Conservation (phyloP, 225 moss, liverwort and hornwort species). For the Ulota crispa region DNA sequence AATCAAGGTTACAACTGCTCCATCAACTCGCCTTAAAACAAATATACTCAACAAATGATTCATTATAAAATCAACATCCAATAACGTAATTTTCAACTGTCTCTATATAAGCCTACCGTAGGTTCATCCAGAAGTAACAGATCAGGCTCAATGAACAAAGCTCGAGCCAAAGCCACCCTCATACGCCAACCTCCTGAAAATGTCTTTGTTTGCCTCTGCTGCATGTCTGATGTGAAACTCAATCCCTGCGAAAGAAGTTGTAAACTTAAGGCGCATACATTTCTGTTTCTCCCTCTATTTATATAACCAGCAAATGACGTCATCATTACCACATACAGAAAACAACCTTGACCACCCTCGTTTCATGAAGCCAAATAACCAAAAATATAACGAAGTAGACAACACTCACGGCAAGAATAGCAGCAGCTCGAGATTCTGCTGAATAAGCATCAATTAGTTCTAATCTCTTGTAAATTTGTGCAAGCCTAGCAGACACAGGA, state of each 20-base stretch:
- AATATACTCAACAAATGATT: neutral
- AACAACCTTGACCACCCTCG: neutral
- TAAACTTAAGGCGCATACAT: conserved; percentile 8
- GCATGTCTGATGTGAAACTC: conserved; percentile 98
- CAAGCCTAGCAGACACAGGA: conserved; percentile 75
- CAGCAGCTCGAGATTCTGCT: conserved; percentile 92
- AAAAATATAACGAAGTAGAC: conserved; percentile 16
- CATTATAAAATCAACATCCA: neutral
- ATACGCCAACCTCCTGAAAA: conserved; percentile 99
- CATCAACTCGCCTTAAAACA: neutral
- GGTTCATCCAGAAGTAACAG: conserved; percentile 97
- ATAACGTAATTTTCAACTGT: neutral
- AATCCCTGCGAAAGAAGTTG: conserved; percentile 64
- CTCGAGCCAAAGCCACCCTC: conserved; percentile 98
- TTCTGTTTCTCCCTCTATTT: neutral
- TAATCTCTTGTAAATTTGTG: conserved; percentile 95
- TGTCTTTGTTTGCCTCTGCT: conserved; percentile 75
- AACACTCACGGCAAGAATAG: conserved; percentile 84
- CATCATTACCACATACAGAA: conserved; percentile 10
- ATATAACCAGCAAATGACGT: neutral
- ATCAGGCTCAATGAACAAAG: conserved; percentile 97
- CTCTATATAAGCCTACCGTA: conserved; percentile 53
- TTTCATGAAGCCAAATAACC: neutral
- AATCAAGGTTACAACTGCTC: neutral
- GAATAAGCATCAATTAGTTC: conserved; percentile 98